Evolutionary conservation across 176 grass and related monocot species (phyloP), one percentile per base, ranked within the genome.

Genomic region (Raddia guianensis): DNA sequence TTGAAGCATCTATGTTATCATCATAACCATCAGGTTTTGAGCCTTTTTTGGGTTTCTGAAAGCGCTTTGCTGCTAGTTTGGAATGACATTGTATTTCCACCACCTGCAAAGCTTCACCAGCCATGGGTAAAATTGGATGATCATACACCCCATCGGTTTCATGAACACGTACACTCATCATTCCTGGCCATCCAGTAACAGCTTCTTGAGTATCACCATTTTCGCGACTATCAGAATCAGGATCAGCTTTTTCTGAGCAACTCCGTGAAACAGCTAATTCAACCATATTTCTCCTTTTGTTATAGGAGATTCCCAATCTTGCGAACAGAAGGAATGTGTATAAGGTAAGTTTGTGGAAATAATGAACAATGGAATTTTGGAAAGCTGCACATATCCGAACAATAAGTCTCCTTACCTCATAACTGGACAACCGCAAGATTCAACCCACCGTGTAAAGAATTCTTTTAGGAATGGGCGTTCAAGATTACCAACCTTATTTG

Each of bases 381-480:
- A 43, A 70, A 57, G 70, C 33, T 78, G 63, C n/a, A 57, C 7
- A 79, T 7, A 77, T 49, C 42, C 20, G 45, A 75, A 42, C 35
- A 79, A 73, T 48, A 81, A 64, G 3, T 35, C 27, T 42, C 54
- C n/a, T 68, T 81, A 98, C 95, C 92, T 90, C 88, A 98, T 92
- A 80, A 93, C 49, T 82, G 95, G 95, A 75, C 92, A 98, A 70
- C 92, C 95, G 80, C 66, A 95, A 68, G 90, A 93, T 82, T 98
- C 95, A 67, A 98, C 83, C 95, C 95, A 98, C 63, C 88, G 86
- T 76, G 92, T 92, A 77, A 98, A 98, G 74, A 98, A 98, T 84
- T 98, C 95, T 89, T 98, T 98, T 61, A 98, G 86, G 76, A 98
- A 98, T 35, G 95, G 95, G 57, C 95, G 92, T 84, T 98, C 95